Evolutionary conservation across 768 basidiomycete genomes (phyloP).

Genomic region (Auriscalpium vulgare): DNA sequence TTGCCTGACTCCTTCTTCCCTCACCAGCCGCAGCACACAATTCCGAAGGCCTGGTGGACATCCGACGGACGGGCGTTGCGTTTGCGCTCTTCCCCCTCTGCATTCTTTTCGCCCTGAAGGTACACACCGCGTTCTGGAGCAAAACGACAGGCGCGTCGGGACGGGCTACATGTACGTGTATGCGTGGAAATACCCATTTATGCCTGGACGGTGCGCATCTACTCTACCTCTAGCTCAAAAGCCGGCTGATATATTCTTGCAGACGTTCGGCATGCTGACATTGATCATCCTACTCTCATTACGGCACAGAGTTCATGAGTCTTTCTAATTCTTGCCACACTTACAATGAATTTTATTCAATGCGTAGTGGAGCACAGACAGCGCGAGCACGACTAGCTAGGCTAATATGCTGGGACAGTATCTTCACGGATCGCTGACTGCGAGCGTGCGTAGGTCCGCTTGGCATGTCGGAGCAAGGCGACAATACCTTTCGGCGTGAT

Average conservation of each 20-base stretch:
- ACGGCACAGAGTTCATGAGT: constrained; percentile 41
- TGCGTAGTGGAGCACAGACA: too few relatives aligned
- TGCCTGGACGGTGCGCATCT: constrained; percentile 44
- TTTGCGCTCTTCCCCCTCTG: constrained; percentile 68
- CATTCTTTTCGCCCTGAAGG: constrained; percentile 62
- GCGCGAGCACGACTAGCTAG: too few relatives aligned
- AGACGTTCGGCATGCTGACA: constrained; percentile 54
- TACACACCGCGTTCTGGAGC: constrained; percentile 65
- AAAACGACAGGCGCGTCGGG: constrained; percentile 36
- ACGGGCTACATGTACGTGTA: constrained; percentile 36
- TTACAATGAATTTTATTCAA: too few relatives aligned
- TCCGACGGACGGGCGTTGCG: constrained; percentile 57
- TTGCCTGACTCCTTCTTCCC: constrained; percentile 28
- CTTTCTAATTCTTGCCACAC: constrained; percentile 49
- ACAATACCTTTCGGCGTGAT: constrained; percentile 81
- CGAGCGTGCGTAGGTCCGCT: constrained; percentile 21
- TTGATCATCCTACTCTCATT: constrained; percentile 45
- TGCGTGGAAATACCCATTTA: constrained; percentile 51
- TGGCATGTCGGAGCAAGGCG: constrained; percentile 57
- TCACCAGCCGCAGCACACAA: constrained; percentile 47
- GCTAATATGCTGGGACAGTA: too few relatives aligned
- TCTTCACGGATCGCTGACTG: too few relatives aligned
- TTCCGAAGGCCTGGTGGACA: constrained; percentile 66
- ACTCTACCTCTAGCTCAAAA: not conserved
- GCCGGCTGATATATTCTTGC: not conserved